Conservation (phyloP, 2,329 filamentous ascomycete genomes). For the Coccinonectria pachysandricola region DNA sequence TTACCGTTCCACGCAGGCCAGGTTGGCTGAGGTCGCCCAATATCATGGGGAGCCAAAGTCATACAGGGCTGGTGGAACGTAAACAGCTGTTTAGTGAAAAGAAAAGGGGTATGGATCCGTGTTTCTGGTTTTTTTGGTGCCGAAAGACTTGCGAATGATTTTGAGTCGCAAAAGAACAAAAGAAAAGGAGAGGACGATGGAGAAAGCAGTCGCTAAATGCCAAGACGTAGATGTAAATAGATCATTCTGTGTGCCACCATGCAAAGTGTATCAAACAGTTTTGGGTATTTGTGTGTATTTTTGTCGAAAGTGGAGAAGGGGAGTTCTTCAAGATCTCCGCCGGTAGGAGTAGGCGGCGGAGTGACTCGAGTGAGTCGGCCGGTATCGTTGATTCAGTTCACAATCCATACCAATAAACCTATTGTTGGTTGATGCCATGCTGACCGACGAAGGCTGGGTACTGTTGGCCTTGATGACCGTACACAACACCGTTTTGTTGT, state of each 20-base stretch:
- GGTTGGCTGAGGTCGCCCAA: constrained; percentile 8
- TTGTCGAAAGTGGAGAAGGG: too few relatives aligned
- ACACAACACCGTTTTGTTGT: constrained; percentile 26
- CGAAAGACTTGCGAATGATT: constrained; percentile 26
- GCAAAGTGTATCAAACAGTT: constrained; percentile 24
- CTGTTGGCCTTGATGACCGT: constrained; percentile 25
- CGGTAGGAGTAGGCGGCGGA: constrained; percentile 2
- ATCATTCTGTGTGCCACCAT: constrained; percentile 21
- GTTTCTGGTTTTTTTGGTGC: constrained; percentile 31
- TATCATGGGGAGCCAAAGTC: constrained; percentile 12
- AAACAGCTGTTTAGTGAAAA: constrained; percentile 16
- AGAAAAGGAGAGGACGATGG: too few relatives aligned
- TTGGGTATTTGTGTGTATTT: too few relatives aligned
- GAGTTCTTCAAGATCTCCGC: too few relatives aligned
- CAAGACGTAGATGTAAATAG: constrained; percentile 28
- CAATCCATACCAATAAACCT: constrained; percentile 12
- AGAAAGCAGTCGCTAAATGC: constrained; percentile 36
- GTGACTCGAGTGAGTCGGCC: constrained; percentile 5
- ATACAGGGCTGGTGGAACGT: constrained; percentile 15
- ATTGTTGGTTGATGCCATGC: constrained; percentile 32
- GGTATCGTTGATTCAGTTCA: constrained; percentile 1
- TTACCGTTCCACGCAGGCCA: constrained; percentile 9
- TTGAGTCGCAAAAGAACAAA: constrained; percentile 22
- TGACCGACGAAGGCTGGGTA: constrained; percentile 32
- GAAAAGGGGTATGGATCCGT: constrained; percentile 28